phyloP scores from a whole-genome alignment of 768 basidiomycete genomes.

The Podaxis carcinomalis region DNA sequence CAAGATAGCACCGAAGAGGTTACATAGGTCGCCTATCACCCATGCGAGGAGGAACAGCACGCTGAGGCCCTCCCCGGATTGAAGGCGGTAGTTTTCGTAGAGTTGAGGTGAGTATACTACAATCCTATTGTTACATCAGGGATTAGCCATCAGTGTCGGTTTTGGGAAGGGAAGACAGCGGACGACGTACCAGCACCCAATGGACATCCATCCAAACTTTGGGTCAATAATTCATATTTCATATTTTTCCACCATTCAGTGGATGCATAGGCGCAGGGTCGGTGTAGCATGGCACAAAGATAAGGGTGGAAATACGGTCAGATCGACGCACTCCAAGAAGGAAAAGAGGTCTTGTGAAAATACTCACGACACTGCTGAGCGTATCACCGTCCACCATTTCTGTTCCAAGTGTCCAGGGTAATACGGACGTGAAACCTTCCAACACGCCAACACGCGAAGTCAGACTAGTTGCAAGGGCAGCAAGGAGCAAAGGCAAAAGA shows the following conservation, averaged over 20 bases:
- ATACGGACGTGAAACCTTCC: neutral
- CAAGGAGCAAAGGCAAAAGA: neutral
- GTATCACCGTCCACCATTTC: neutral
- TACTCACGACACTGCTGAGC: conserved; percentile 8
- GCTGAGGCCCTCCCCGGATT: conserved; percentile 90
- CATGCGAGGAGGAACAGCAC: conserved; percentile 78
- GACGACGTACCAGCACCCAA: conserved; percentile 68
- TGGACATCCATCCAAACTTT: conserved; percentile 85
- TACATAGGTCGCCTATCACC: conserved; percentile 77
- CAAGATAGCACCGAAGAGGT: conserved; percentile 64
- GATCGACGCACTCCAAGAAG: neutral
- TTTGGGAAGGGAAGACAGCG: neutral
- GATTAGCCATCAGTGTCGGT: neutral
- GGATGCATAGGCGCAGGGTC: neutral
- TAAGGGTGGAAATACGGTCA: neutral
- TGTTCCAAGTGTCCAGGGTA: neutral
- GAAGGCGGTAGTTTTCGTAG: conserved; percentile 77
- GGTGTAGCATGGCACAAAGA: neutral
- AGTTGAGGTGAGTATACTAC: conserved; percentile 92
- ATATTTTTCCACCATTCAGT: neutral
- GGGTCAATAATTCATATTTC: neutral
- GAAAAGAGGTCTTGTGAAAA: neutral
- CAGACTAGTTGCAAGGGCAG: neutral
- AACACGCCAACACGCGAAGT: neutral
- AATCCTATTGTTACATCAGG: conserved; percentile 45